Conservation (phyloP, 2,329 filamentous ascomycete genomes). For the Xylariales sp. region DNA sequence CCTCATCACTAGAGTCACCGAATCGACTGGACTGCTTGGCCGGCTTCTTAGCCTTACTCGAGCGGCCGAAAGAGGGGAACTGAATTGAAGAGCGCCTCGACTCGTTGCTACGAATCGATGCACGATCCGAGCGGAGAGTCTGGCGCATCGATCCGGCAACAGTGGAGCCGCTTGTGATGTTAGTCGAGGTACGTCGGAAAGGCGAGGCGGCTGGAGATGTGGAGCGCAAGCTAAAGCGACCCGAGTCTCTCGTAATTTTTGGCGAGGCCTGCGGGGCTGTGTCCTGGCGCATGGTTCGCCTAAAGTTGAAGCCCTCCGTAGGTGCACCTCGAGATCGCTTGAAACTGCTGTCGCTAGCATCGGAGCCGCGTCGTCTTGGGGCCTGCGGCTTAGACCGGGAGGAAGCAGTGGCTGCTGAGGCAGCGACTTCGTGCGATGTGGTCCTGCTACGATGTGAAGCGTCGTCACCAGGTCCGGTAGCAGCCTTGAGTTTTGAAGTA, state of each 20-base stretch:
- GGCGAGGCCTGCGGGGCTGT: conserved; percentile 30
- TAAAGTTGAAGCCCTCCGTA: conserved; percentile 56
- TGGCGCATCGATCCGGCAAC: conserved; percentile 40
- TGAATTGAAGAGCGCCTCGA: conserved; percentile 31
- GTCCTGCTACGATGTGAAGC: background rate
- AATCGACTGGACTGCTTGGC: conserved; percentile 43
- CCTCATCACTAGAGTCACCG: conserved; percentile 60
- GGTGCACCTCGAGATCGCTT: conserved; percentile 52
- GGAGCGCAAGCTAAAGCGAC: conserved; percentile 66
- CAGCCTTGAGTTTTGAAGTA: background rate
- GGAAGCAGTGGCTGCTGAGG: conserved; percentile 15
- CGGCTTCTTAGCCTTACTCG: conserved; percentile 29
- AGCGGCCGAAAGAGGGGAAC: conserved; percentile 39
- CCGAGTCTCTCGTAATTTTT: conserved; percentile 39
- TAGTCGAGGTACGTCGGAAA: conserved; percentile 40
- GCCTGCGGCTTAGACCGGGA: conserved; percentile 16
- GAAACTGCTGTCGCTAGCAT: conserved; percentile 79
- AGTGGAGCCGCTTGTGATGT: conserved; percentile 35
- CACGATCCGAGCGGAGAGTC: conserved; percentile 37
- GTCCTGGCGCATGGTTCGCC: conserved; percentile 64
- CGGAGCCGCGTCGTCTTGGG: conserved; percentile 52
- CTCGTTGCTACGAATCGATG: conserved; percentile 32
- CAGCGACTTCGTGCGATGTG: background rate
- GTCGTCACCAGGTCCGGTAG: conserved; percentile 1
- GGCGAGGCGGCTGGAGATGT: conserved; percentile 60